phyloP scores from a whole-genome alignment of 2,329 filamentous ascomycete species.

The Xylariomycetidae sp. region DNA sequence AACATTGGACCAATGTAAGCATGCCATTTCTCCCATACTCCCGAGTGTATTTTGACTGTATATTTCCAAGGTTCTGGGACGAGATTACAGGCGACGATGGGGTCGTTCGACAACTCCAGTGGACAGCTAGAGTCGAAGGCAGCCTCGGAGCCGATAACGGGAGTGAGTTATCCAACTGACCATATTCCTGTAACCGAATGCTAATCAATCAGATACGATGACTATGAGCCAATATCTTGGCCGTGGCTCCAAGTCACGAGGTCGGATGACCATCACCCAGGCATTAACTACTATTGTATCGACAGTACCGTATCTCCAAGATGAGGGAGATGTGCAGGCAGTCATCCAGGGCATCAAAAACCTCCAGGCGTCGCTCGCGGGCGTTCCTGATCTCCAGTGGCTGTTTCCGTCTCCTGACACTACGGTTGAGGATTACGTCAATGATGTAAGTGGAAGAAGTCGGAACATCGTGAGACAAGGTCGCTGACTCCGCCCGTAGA shows the following conservation, averaged over 20 bases:
- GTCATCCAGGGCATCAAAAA: slow-evolving; percentile 62
- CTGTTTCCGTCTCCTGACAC: slow-evolving; percentile 47
- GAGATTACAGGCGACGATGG: slow-evolving; percentile 54
- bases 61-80: slow-evolving; percentile 44
- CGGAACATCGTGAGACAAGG: too few species aligned
- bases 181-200: not conserved
- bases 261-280: slow-evolving; percentile 55
- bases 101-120: slow-evolving; percentile 59
- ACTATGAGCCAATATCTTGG: slow-evolving; percentile 59
- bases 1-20: slow-evolving; percentile 57
- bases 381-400: slow-evolving; percentile 51
- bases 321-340: slow-evolving; percentile 55
- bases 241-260: slow-evolving; percentile 57
- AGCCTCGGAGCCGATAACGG: slow-evolving; percentile 35
- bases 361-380: slow-evolving; percentile 48
- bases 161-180: slow-evolving; percentile 19
- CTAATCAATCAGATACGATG: slow-evolving; percentile 37
- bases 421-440: slow-evolving; percentile 53
- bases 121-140: slow-evolving; percentile 60
- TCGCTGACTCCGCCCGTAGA: too few species aligned
- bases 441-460: slow-evolving; percentile 39
- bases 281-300: slow-evolving; percentile 55
- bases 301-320: slow-evolving; percentile 54
- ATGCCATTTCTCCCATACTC: not conserved
- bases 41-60: not conserved